Base-by-base conservation (phyloP, 306 rosid genomes). In the Boehmeria nivea region DNA sequence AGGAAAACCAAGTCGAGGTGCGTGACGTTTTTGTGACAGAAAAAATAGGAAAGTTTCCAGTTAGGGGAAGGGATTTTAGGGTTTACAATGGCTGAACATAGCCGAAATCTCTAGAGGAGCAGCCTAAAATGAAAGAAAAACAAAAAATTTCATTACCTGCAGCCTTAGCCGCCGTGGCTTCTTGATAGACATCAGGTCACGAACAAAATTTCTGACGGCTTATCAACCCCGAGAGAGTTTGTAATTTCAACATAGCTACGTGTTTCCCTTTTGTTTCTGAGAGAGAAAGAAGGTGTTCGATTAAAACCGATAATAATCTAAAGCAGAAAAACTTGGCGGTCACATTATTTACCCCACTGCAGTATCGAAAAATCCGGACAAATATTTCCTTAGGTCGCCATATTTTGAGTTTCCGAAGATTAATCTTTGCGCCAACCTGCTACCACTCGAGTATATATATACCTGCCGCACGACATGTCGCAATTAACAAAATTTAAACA, bases 391-490 rank as follows among this genome's bases (percentile, higher is more conserved):
- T 16, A 91, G 80, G 69, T 91, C 95, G 56, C 99, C 99, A 64
- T 77, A 72, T 63, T 77, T 84, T 22, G 95, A 81, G 64, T 86
- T 70, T 38, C 97, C 95, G 66, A 90, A 90, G 69, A 90, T 58
- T 38, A 91, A 90, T 77, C 93, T 84, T 65, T 91, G 99, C 0
- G 96, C 95, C 82, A 87, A 73, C 66, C 99, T 81, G 83, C 99
- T 91, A 46, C 99, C 96, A 59, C 99, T 91, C 6, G 99, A 91
- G 80, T 91, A 91, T 61, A 91, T 87, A 79, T 87, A 91, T 24
- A 83, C 93, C 99, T 91, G 78, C 66, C 33, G 48, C 73, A 60
- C 31, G 66, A 60, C 54, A 59, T 52, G 68, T n/a, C n/a, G n/a
- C n/a, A n/a, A 31, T 31, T 31, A 31, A 4, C 5, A 31, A 31